phyloP scores from a whole-genome alignment of 805 yeast genomes.

The Candida krabiensis region DNA sequence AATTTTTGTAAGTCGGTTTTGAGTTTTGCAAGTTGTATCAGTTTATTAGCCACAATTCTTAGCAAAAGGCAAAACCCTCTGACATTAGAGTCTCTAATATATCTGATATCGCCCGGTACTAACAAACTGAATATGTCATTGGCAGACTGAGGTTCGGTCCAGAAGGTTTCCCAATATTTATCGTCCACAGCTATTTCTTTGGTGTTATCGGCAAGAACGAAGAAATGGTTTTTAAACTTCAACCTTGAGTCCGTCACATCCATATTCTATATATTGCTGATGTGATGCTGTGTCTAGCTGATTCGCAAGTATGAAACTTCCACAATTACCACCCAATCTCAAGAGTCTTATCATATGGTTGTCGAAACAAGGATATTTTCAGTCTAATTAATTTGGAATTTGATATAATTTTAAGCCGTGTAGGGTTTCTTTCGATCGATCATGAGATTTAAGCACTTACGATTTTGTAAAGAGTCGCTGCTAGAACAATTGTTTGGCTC shows the following conservation, averaged over 20 bases:
- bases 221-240: constrained; percentile 59
- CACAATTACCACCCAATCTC: too few species aligned
- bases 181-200: constrained; percentile 35
- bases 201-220: constrained; percentile 51
- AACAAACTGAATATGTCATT: constrained; percentile 60
- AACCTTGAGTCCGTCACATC: constrained; percentile 72
- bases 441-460: too few species aligned
- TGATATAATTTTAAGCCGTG: too few species aligned
- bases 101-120: constrained; percentile 56
- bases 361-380: too few species aligned
- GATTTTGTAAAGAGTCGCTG: too few species aligned
- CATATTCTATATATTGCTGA: constrained; percentile 51
- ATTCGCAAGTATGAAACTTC: too few species aligned
- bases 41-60: constrained; percentile 36
- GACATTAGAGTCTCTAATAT: constrained; percentile 56
- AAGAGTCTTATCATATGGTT: too few species aligned
- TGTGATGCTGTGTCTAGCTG: too few species aligned
- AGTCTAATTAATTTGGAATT: too few species aligned
- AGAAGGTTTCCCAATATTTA: constrained; percentile 43
- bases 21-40: constrained; percentile 25
- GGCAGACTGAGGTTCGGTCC: constrained; percentile 50
- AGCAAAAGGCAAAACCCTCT: constrained; percentile 58
- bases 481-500: too few species aligned
- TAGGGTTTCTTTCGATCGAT: too few species aligned
- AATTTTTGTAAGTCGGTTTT: constrained; percentile 23